Base-by-base conservation (phyloP, 176 grass and related monocot species). In the Themeda triandra region DNA sequence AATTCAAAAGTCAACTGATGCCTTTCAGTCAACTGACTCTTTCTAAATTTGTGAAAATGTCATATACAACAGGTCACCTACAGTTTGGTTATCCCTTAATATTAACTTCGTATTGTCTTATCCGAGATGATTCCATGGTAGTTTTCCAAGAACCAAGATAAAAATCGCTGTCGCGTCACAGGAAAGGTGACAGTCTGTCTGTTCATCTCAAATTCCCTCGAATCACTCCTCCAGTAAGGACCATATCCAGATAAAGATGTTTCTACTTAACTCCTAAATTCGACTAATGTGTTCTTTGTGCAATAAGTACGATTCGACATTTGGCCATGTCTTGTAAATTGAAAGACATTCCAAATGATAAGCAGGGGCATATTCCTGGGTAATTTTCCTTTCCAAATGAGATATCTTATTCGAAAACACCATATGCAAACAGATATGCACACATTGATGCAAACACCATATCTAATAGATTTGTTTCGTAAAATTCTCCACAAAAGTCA, bases 41-140 rank as follows among this genome's bases (percentile, higher is more conserved):
- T 56, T 82, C 15, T n/a, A 79, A 64, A 65, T 48, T 21, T 56
- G 46, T 40, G 25, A 53, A 70, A 10, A 40, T 69, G 19, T 1
- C 65, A 37, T 19, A 70, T 81, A 46, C 79, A 81, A 71, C 58
- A 58, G 32, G 24, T 82, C 35, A 60, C 30, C 17, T 60, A 40
- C 66, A 62, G 62, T 21, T 56, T 3, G 18, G 9, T 32, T 32
- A 18, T 79, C 39, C 6, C 10, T 48, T 66, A 27, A 64, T 18
- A 14, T 76, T 79, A 78, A 48, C 13, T 72, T 73, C 19, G 54
- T 29, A 49, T 30, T 4, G 41, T 73, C n/a, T 18, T 73, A 19
- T 18, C 42, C 29, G 17, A 35, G 42, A 1, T 67, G 30, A 12
- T 70, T 30, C 9, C 17, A 48, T 30, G 13, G 13, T 19, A 48